These are phyloP conservation scores for Bipolaris oryzae DNA, from an alignment of 2,329 filamentous ascomycete species.

Conservation along the genomic window DNA sequence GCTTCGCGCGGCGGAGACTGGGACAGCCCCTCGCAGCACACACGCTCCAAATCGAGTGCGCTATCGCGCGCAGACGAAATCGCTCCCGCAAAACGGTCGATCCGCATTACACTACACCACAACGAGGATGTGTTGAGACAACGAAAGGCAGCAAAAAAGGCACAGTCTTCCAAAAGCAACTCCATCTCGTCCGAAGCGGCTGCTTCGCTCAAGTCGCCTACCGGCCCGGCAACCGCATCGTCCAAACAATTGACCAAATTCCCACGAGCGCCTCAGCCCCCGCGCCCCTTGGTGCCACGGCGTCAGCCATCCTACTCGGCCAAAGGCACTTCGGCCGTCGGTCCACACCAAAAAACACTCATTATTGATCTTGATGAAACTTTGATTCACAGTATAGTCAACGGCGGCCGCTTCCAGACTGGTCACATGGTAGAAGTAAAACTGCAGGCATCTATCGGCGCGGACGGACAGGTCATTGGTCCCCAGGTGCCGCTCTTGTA, in stretches of 20 bases:
- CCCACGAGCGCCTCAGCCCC: constrained; percentile 85
- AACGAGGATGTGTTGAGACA: constrained; percentile 77
- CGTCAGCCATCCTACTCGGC: constrained; percentile 84
- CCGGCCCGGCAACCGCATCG: constrained; percentile 69
- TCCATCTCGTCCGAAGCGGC: constrained; percentile 55
- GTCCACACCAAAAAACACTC: constrained; percentile 77
- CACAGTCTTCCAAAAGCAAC: constrained; percentile 46
- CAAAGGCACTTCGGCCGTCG: constrained; percentile 41
- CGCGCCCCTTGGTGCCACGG: constrained; percentile 84
- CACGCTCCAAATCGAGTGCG: constrained; percentile 65
- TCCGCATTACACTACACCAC: constrained; percentile 87
- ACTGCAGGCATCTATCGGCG: constrained; percentile 73
- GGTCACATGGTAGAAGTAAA: constrained; percentile 99
- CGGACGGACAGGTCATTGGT: constrained; percentile 70
- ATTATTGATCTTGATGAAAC: constrained; percentile 97
- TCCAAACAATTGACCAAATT: constrained; percentile 78
- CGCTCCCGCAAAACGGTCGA: constrained; percentile 74
- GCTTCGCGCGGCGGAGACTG: constrained; percentile 35
- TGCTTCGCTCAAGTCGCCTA: constrained; percentile 87
- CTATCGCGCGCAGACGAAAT: constrained; percentile 64
- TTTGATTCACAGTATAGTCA: constrained; percentile 96
- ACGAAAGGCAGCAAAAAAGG: constrained; percentile 72
- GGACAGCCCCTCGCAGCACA: constrained; percentile 58
- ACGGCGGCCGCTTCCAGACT: constrained; percentile 91
- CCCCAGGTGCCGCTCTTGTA: constrained; percentile 96